Evolutionary conservation across 2,329 filamentous ascomycete species (phyloP).

Genomic region (Aaosphaeria pasadenensis): DNA sequence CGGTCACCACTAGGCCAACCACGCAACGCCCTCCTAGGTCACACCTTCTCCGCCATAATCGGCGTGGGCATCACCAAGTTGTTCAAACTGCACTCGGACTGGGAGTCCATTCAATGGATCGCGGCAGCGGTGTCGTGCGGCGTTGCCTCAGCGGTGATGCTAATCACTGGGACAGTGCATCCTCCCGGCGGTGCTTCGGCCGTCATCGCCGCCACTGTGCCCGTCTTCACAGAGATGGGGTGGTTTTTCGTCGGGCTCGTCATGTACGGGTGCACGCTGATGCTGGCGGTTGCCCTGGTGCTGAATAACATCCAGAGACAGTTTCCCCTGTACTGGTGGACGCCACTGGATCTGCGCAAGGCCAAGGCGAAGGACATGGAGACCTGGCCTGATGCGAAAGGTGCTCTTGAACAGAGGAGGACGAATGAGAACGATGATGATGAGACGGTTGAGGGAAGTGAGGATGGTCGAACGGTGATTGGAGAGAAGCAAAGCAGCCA

Average conservation of each 20-base stretch:
- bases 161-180: slow-evolving; percentile 47
- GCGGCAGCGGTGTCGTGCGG: slow-evolving; percentile 44
- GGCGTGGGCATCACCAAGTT: slow-evolving; percentile 46
- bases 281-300: slow-evolving; percentile 42
- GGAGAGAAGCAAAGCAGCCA: not conserved
- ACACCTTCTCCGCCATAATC: slow-evolving; percentile 43
- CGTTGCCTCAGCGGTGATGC: slow-evolving; percentile 44
- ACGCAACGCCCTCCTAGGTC: slow-evolving; percentile 45
- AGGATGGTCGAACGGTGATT: not conserved
- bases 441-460: not conserved
- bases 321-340: slow-evolving; percentile 51
- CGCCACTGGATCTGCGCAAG: slow-evolving; percentile 34
- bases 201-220: slow-evolving; percentile 42
- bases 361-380: slow-evolving; percentile 7
- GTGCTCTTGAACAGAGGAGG: slow-evolving; percentile 1
- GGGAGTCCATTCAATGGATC: slow-evolving; percentile 42
- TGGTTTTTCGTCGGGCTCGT: slow-evolving; percentile 47
- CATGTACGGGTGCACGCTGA: slow-evolving; percentile 40
- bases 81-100: slow-evolving; percentile 40
- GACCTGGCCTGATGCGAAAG: not conserved
- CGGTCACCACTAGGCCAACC: slow-evolving; percentile 48
- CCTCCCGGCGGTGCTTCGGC: slow-evolving; percentile 51
- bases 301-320: slow-evolving; percentile 47
- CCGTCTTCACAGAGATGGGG: slow-evolving; percentile 41
- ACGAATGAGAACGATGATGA: not conserved